phyloP scores from a whole-genome alignment of 23 red algal species.

The Agarophyton chilense region DNA sequence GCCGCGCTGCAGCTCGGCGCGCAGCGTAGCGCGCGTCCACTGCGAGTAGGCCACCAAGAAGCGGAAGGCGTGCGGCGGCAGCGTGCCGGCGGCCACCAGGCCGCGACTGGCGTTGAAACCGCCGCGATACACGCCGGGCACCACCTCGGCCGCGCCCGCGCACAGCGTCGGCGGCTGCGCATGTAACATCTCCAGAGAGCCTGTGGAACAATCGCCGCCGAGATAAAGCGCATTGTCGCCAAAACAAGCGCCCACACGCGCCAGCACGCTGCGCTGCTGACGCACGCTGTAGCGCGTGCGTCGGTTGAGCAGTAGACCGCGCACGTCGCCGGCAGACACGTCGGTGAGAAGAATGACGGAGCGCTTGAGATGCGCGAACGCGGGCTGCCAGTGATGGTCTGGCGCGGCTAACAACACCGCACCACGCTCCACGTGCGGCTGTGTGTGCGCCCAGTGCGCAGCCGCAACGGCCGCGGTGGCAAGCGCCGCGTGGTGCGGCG shows the following conservation, averaged over 20 bases:
- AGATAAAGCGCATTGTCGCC: constrained; percentile 17
- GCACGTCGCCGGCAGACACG: background rate
- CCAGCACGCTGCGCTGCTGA: constrained; percentile 28
- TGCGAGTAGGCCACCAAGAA: constrained; percentile 62
- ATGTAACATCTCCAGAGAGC: constrained; percentile 47
- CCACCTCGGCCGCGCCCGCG: constrained; percentile 12
- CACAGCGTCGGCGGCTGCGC: constrained; percentile 16
- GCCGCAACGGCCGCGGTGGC: background rate
- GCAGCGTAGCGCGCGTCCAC: constrained; percentile 24
- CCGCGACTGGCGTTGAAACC: constrained; percentile 45
- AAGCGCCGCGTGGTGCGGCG: background rate
- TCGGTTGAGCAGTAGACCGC: constrained; percentile 48
- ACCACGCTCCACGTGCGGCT: constrained; percentile 42
- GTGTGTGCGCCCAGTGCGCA: constrained; percentile 27
- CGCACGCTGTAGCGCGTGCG: constrained; percentile 23
- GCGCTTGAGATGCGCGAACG: constrained; percentile 26
- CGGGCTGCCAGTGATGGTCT: constrained; percentile 1
- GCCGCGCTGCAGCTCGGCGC: constrained; percentile 30
- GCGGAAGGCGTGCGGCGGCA: background rate
- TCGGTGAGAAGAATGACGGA: constrained; percentile 50
- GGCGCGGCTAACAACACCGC: constrained; percentile 12
- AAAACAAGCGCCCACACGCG: constrained; percentile 28
- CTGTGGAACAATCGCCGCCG: constrained; percentile 57
- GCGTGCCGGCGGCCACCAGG: constrained; percentile 1
- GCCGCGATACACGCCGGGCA: constrained; percentile 45